Conservation (phyloP, 2,329 filamentous ascomycete species). For the Didymellaceae sp. region DNA sequence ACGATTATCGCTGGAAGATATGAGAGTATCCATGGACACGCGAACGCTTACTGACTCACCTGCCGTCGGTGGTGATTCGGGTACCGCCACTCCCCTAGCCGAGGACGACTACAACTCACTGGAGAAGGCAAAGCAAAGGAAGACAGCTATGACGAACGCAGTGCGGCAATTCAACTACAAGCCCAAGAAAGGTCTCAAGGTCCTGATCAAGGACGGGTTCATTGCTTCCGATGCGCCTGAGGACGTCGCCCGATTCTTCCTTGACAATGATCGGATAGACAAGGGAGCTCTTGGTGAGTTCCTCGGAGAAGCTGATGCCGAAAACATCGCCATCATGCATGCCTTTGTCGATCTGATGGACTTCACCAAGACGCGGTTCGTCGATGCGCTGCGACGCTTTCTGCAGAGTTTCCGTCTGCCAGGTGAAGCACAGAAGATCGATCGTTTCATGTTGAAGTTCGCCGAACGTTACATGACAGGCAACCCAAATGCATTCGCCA, state of each 20-base stretch:
- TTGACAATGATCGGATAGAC: conserved; percentile 82
- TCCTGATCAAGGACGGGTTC: conserved; percentile 83
- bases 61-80: conserved; percentile 59
- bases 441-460: conserved; percentile 99
- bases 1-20: conserved; percentile 63
- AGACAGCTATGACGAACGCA: conserved; percentile 88
- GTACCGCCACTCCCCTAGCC: conserved; percentile 51
- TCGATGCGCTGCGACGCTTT: conserved; percentile 89
- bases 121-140: conserved; percentile 93
- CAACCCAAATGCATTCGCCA: conserved; percentile 96
- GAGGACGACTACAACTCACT: conserved; percentile 93
- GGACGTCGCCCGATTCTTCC: conserved; percentile 84
- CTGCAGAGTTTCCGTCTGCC: conserved; percentile 93
- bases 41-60: conserved; percentile 67
- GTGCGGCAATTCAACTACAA: conserved; percentile 97
- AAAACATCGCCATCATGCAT: conserved; percentile 98
- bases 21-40: conserved; percentile 79
- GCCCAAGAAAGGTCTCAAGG: conserved; percentile 89
- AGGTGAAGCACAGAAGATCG: conserved; percentile 97
- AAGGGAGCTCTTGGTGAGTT: conserved; percentile 94
- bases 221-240: conserved; percentile 78
- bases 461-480: conserved; percentile 93
- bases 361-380: conserved; percentile 88
- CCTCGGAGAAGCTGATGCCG: conserved; percentile 88
- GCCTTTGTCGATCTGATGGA: conserved; percentile 97